Percentiles rank a stretch among this genome's conserved stretches.
Evolutionary conservation across 2,329 filamentous ascomycete species (phyloP).

Genomic region (Diplodia scrobiculata): DNA sequence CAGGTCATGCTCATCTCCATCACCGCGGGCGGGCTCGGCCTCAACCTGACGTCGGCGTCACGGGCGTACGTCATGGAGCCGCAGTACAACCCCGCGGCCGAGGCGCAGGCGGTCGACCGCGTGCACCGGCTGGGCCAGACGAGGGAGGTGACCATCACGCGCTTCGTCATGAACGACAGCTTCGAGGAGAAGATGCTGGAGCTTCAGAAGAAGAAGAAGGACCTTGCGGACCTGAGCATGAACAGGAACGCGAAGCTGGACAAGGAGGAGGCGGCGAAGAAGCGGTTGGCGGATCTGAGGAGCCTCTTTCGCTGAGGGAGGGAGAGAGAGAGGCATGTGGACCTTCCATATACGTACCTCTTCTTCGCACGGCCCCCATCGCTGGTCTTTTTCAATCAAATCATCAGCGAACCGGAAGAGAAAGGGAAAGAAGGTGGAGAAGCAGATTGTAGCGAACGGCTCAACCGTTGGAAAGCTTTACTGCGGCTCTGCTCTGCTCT

Average conservation of each 20-base stretch:
- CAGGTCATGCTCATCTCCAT: constrained; percentile 89
- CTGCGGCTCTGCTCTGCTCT: no score
- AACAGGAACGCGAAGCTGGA: constrained; percentile 52
- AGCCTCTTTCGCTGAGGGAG: constrained; percentile 54
- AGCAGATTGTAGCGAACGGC: no score
- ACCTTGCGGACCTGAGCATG: constrained; percentile 77
- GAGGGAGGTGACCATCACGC: constrained; percentile 79
- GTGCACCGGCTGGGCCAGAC: constrained; percentile 86
- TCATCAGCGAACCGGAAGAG: no score
- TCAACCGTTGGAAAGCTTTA: no score
- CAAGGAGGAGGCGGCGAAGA: constrained; percentile 64
- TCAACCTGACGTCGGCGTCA: constrained; percentile 85
- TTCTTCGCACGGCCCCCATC: no score
- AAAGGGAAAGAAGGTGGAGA: no score
- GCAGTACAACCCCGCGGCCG: constrained; percentile 93
- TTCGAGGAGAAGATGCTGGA: constrained; percentile 94
- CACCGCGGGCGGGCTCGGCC: constrained; percentile 84
- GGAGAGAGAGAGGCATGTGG: no score
- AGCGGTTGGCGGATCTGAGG: constrained; percentile 63
- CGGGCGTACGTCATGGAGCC: constrained; percentile 97
- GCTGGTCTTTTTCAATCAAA: no score
- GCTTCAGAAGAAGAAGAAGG: constrained; percentile 89
- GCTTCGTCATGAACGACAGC: constrained; percentile 85
- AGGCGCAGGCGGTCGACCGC: constrained; percentile 91
- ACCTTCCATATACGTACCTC: no score